Evolutionary conservation across 345 rosid genomes (phyloP), one percentile per base, ranked within the genome.

Genomic region (Eucalyptus albens): DNA sequence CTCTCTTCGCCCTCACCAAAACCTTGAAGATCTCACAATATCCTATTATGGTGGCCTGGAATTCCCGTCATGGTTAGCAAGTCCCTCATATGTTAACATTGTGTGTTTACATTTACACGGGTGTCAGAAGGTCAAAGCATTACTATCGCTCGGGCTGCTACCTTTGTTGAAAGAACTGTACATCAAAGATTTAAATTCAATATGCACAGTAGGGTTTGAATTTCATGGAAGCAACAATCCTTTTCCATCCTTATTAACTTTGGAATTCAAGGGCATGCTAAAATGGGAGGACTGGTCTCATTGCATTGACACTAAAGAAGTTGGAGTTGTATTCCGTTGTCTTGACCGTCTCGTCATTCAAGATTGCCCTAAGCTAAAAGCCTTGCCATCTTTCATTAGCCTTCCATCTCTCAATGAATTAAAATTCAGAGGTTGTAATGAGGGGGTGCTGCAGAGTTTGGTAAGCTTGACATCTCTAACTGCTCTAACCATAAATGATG

Each of bases 11-110:
- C 60, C 60, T 56, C 27, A 56, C 1, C 27, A 21, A 21, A 56
- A 56, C 60, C 60, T 56, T 4, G 27, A 0, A 21, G 0, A 15
- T 21, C 27, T 56, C 0, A 0, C 0, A 56, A 56, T 56, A 56
- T 56, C 12, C 27, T 56, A 8, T 0, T 56, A 59, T 11, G 2
- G 65, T 5, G 65, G 65, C 65, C 65, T 59, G 26, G 0, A 59
- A 5, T 59, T 59, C 65, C 65, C 65, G 11, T 59, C 65, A 0
- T 59, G 65, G 65, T 59, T 59, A 5, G 65, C 7, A 0, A 59
- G n/a, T 59, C n/a, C 65, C 1, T 0, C 29, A 0, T 3, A 59
- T 59, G n/a, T 0, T 59, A 59, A 26, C 0, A 26, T 59, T 11
- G 0, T 59, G n/a, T 1, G 5, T 59, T 59, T 59, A 59, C 2